Percentiles rank a stretch among this genome's conserved stretches.
phyloP scores from a whole-genome alignment of 2,329 filamentous ascomycete genomes.

The Botrytis fragariae region DNA sequence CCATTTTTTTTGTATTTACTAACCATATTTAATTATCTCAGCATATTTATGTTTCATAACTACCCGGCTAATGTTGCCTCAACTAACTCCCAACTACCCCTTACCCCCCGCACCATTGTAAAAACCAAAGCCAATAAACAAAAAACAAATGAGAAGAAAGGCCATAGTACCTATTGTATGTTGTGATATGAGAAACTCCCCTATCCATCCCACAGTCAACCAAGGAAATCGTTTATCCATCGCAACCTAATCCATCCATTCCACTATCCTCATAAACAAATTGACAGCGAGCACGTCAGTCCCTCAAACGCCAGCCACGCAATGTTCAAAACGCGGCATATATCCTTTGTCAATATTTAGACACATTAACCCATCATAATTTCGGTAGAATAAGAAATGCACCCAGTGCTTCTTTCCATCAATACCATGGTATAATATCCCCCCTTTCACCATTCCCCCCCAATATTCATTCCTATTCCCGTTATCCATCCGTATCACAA shows the following conservation, averaged over 20 bases:
- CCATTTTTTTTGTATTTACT: not conserved
- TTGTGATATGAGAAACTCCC: slow-evolving; percentile 4
- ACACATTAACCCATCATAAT: not conserved
- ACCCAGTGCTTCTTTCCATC: slow-evolving; percentile 1
- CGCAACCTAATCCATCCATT: not conserved
- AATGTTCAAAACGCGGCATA: not conserved
- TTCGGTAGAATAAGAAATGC: not conserved
- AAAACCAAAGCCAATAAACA: not conserved
- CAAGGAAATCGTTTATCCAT: not conserved
- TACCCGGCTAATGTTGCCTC: not conserved
- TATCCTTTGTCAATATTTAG: not conserved
- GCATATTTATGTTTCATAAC: not conserved
- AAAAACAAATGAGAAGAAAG: not conserved
- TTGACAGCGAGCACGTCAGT: not conserved
- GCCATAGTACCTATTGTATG: not conserved
- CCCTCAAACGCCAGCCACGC: not conserved
- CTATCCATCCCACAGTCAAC: not conserved
- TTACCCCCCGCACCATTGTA: not conserved
- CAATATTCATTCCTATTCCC: not conserved
- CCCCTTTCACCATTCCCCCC: not conserved
- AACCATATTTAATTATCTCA: not conserved
- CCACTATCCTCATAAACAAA: not conserved
- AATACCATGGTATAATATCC: not conserved
- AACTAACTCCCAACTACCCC: not conserved
- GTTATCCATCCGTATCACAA: not conserved